Evolutionary conservation across 495 filamentous ascomycete species (phyloP), one percentile per base, ranked within the genome.

Genomic region (Lentithecium fluviatile): DNA sequence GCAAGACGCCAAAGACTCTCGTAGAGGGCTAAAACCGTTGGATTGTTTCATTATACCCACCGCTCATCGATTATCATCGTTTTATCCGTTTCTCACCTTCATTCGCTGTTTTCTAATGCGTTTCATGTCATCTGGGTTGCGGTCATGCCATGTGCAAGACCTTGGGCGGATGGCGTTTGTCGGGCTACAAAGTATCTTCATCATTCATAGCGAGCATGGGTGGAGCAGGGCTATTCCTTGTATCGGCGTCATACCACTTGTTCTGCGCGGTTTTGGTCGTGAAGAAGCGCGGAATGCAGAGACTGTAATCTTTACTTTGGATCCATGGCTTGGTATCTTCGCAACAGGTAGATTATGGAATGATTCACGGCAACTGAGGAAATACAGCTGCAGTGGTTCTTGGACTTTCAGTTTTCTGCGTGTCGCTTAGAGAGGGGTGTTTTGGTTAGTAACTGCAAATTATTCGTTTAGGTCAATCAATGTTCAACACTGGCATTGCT

Each of bases 1-100:
- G 85, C 67, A 76, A 77, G 53, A 77, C 74, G 25, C 78, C 77
- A 47, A 80, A 79, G 57, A 82, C 79, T 45, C 75, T 84, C 10
- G 77, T 82, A 24, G 82, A 84, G 67, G 81, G 78, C 19, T 84
- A 69, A 76, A n/a, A 4, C 40, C 40, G 19, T 32, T 32, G 29
- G 29, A 32, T 17, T 56, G 32, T 49, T 21, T 49, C 21, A 13
- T 21, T 61, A 61, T 60, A 53, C 58, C 53, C 49, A 38, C 13
- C 26, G 37, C 26, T 58, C 29, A 24, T 17, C 53, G 7, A 26
- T 37, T 45, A 52, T 58, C 40, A 12, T 52, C 24, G 19, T 57
- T 53, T 49, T 60, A 21, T 48, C 15, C 37, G 26, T 50, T 54
- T 62, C 29, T 49, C 42, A 29, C 36, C 21, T 45, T 62, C 38